Base-by-base conservation (phyloP, 768 basidiomycete genomes). In the Leccinum arenicola region DNA sequence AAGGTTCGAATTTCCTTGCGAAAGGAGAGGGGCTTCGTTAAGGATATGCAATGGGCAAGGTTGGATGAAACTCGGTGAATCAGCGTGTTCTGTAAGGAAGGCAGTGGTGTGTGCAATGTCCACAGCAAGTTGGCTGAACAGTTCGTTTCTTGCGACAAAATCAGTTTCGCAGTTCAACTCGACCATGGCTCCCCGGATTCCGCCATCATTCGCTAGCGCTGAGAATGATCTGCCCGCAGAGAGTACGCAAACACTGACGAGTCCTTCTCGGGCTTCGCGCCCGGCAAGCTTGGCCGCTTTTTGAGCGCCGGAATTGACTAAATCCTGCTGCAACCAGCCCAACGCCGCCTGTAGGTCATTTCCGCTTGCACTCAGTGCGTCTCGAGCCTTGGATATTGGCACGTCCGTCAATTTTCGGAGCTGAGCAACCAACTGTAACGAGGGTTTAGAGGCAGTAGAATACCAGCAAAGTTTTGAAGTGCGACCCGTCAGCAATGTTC, bases 111-210 rank as follows among this genome's bases (percentile, higher is more conserved):
- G 87, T 15, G 93, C 89, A 64, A 97, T 87, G 65, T 92, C 86
- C 43, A 81, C 79, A 12, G 90, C 88, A 40, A 95, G 82, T 55
- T 80, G 79, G 15, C 84, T 80, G 67, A 98, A 98, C 12, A 93
- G 77, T 58, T 88, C 84, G 66, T 93, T 95, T 63, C 91, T 77
- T 23, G 87, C 92, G 29, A 98, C 95, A 70, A 97, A 98, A 76
- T 98, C 95, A 54, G 95, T 97, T 77, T 98, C 95, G 77, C 95
- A 98, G 65, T 92, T 93, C 61, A 97, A 78, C 73, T 98, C 95
- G 57, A 98, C 78, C 83, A 97, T 89, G 19, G 89, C 86, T 11
- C 90, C 93, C 38, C 91, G 84, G 36, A 91, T 74, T 40, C 82
- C 79, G 1, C 80, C 80, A 19, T 71, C 72, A 7, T 74, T 72